Percentiles rank a stretch among this genome's conserved stretches.
Conservation (phyloP, 2,329 filamentous ascomycete species). For the Nannizzia gypsea region DNA sequence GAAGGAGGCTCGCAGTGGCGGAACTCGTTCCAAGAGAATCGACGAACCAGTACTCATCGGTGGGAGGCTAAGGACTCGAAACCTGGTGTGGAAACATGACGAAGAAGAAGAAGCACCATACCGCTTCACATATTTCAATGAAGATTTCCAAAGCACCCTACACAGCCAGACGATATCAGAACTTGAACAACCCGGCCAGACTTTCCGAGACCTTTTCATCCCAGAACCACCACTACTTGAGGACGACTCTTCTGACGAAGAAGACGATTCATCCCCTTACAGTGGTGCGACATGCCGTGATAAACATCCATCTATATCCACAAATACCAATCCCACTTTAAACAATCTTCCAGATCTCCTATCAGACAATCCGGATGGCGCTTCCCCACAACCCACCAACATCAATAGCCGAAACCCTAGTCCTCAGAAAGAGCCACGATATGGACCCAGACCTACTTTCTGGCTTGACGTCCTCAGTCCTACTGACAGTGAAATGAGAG, state of each 20-base stretch:
- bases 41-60: conserved; percentile 89
- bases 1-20: conserved; percentile 75
- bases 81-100: conserved; percentile 69
- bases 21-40: conserved; percentile 76
- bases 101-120: conserved; percentile 87
- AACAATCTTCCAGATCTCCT: conserved; percentile 10
- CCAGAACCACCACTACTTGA: conserved; percentile 68
- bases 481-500: conserved; percentile 90
- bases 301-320: conserved; percentile 1
- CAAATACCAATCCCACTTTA: conserved; percentile 3
- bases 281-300: conserved; percentile 5
- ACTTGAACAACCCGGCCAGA: conserved; percentile 70
- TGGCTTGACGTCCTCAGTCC: conserved; percentile 90
- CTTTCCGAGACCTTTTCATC: conserved; percentile 78
- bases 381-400: conserved; percentile 18
- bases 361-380: conserved; percentile 13
- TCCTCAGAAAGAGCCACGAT: conserved; percentile 40
- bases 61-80: conserved; percentile 70
- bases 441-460: conserved; percentile 81
- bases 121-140: conserved; percentile 97
- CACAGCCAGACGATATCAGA: conserved; percentile 94
- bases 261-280: conserved; percentile 24
- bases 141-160: conserved; percentile 89
- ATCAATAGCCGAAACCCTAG: conserved; percentile 18
- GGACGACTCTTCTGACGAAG: conserved; percentile 53